These are phyloP conservation scores for Globisporangium mamillatum DNA, from an alignment of 352 stramenopile genomes.

Conservation along the genomic window DNA sequence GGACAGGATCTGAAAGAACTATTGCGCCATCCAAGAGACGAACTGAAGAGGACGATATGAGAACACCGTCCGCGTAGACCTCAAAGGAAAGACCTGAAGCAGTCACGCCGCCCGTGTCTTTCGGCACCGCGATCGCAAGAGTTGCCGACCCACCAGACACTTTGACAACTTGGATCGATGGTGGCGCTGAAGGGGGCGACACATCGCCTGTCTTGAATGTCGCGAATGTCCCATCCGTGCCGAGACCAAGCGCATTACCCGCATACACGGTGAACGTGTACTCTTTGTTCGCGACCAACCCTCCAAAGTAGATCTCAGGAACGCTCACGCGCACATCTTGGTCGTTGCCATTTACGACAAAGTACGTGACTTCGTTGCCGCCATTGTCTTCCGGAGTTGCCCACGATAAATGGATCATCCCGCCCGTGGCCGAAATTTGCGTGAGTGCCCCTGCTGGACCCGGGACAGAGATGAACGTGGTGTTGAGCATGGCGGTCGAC, in stretches of 20 bases:
- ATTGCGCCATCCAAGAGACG: not conserved
- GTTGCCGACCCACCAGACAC: slow-evolving; percentile 39
- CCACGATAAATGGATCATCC: slow-evolving; percentile 44
- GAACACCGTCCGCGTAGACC: slow-evolving; percentile 42
- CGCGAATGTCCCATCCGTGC: slow-evolving; percentile 25
- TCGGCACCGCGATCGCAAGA: slow-evolving; percentile 29
- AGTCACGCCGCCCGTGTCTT: slow-evolving; percentile 40
- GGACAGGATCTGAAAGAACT: not conserved
- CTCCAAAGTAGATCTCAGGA: slow-evolving; percentile 27
- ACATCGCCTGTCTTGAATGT: slow-evolving; percentile 27
- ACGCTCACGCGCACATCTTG: slow-evolving; percentile 2
- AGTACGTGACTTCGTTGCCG: slow-evolving; percentile 40
- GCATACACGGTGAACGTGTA: slow-evolving; percentile 59
- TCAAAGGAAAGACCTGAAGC: slow-evolving; percentile 27
- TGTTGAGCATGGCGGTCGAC: slow-evolving; percentile 25
- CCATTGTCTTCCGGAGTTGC: slow-evolving; percentile 47
- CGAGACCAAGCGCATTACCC: slow-evolving; percentile 37
- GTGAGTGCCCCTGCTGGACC: slow-evolving; percentile 33
- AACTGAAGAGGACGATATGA: slow-evolving; percentile 22
- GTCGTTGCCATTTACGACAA: slow-evolving; percentile 31
- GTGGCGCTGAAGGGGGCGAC: slow-evolving; percentile 28
- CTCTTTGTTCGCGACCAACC: slow-evolving; percentile 31
- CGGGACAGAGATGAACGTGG: slow-evolving; percentile 46
- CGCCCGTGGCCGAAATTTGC: slow-evolving; percentile 26
- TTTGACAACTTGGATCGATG: slow-evolving; percentile 22